Percentiles rank a stretch among this genome's conserved stretches.
Evolutionary conservation across 805 yeast species (phyloP).

Genomic region (Candida dajiaensis): DNA sequence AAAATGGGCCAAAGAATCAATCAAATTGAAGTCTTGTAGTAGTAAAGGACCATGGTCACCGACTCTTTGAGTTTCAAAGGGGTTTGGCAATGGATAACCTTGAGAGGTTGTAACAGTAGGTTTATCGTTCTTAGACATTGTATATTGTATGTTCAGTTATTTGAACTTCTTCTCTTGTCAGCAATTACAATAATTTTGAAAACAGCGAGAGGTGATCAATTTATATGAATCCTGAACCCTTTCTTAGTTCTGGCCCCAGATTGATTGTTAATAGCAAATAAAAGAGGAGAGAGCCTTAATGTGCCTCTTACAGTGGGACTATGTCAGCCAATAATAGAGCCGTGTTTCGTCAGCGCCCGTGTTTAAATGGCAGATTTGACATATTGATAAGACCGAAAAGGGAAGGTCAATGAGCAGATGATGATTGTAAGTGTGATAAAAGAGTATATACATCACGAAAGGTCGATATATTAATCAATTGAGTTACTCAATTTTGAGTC

Average conservation of each 20-base stretch:
- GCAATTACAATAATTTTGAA: no score
- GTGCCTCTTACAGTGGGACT: no score
- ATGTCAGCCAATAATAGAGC: not conserved
- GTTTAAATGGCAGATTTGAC: not conserved
- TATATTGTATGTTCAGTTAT: not conserved
- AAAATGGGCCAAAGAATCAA: constrained; percentile 80
- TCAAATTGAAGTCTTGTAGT: constrained; percentile 73
- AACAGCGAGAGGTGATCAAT: no score
- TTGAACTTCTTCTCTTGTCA: no score
- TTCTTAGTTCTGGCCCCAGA: not conserved
- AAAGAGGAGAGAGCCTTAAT: not conserved
- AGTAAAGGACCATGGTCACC: constrained; percentile 75
- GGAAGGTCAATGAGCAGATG: not conserved
- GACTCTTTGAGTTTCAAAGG: constrained; percentile 71
- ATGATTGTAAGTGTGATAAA: no score
- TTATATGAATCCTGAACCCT: no score
- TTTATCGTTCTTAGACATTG: constrained; percentile 13
- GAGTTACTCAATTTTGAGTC: no score
- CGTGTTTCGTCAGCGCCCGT: not conserved
- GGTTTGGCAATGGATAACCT: constrained; percentile 72
- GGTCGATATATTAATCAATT: no score
- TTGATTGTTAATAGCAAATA: not conserved
- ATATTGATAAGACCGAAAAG: not conserved
- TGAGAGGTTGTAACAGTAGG: constrained; percentile 66
- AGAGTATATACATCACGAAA: no score